phyloP scores from a whole-genome alignment of 768 basidiomycete genomes.

The Coprinopsis strossmayeri region DNA sequence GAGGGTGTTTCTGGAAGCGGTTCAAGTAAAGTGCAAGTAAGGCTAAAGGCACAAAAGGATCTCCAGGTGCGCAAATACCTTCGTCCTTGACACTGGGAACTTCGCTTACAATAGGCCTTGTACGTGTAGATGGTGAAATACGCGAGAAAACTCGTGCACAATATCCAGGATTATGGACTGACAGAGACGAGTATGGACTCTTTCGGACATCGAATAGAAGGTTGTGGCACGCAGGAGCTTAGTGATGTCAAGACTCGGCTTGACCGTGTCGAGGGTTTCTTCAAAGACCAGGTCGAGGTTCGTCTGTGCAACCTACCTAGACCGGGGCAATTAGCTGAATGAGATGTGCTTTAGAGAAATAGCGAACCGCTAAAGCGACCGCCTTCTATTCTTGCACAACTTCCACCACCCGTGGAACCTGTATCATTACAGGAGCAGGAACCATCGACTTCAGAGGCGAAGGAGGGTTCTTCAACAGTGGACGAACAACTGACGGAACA shows the following conservation, averaged over 20 bases:
- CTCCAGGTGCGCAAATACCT: constrained; percentile 7
- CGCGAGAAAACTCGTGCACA: constrained; percentile 10
- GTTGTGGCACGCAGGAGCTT: constrained; percentile 34
- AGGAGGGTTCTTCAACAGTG: background rate
- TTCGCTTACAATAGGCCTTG: background rate
- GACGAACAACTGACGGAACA: background rate
- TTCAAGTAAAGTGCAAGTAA: constrained; percentile 1
- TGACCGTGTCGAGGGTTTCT: constrained; percentile 46
- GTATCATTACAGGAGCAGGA: background rate
- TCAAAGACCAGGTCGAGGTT: constrained; percentile 51
- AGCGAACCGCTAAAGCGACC: constrained; percentile 15
- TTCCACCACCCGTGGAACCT: constrained; percentile 11
- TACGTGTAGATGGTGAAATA: constrained; percentile 13
- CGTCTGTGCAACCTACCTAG: constrained; percentile 7
- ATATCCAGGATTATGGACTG: constrained; percentile 3
- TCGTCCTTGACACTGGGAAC: background rate
- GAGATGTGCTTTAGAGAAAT: constrained; percentile 21
- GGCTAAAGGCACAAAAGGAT: constrained; percentile 9
- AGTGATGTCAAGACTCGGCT: constrained; percentile 43
- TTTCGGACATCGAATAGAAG: constrained; percentile 6
- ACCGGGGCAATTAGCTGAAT: background rate
- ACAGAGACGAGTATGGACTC: background rate
- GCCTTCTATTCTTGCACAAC: constrained; percentile 16
- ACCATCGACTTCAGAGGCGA: background rate
- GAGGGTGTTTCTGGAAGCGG: background rate